Base-by-base conservation (phyloP, 495 filamentous ascomycete species). In the Margaritispora aquatica region DNA sequence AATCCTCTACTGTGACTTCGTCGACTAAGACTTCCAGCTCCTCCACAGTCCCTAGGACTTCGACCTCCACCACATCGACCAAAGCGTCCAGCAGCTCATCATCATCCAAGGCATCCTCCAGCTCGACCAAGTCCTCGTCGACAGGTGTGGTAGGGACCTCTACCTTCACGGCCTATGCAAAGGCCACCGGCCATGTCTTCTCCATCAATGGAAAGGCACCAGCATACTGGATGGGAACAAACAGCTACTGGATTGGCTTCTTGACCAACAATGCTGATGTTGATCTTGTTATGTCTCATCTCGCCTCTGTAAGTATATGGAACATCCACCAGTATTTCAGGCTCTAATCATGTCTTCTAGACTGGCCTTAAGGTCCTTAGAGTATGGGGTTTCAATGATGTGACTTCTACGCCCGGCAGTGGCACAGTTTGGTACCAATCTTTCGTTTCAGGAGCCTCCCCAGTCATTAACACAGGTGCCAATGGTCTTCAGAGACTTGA, bases 221-320 rank as follows among this genome's bases (percentile, higher is more conserved):
- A n/a, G n/a, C 81, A 68, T 80, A 88, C 70, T 88, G 82, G 70
- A 81, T 84, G 4, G 88, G 88, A 22, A 51, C 49, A 51, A 51
- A 51, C 24, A 24, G 20, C 19, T 92, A 89, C 70, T 90, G 86
- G 76, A 80, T 90, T 29, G 78, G 80, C 0, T 89, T 89, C 65
- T 68, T 79, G 15, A 74, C 80, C 59, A 78, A 81, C 63, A 76
- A 83, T 61, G 66, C 70, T 21, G 85, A 89, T 70, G 81, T 88
- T 10, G 80, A 88, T 55, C 71, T 62, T 11, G 50, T 58, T 31
- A 62, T 62, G 60, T 26, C 27, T 13, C 60, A 62, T 48, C 22
- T 62, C 1, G 53, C 52, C 17, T 13, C 31, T 2, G 58, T 59
- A 52, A 24, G 54, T 52, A n/a, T 23, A 19, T 23, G 22, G 7